Conservation (phyloP, 2,329 filamentous ascomycete genomes). For the Neofusicoccum parvum region DNA sequence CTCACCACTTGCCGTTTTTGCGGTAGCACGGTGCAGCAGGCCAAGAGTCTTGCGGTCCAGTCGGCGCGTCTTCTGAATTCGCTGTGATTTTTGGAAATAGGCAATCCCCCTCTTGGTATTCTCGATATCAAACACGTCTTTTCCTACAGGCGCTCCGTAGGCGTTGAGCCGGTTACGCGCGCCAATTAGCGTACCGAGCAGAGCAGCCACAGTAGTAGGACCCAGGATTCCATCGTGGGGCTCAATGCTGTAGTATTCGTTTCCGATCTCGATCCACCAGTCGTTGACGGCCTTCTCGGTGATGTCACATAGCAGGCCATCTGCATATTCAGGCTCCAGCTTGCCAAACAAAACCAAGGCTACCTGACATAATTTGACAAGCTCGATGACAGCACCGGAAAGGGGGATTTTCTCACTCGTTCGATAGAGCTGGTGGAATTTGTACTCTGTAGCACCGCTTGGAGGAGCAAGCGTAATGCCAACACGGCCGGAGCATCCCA, state of each 20-base stretch:
- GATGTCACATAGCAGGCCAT: constrained; percentile 88
- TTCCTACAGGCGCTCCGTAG: constrained; percentile 78
- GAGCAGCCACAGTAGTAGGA: constrained; percentile 83
- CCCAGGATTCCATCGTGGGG: constrained; percentile 91
- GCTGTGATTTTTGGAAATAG: constrained; percentile 87
- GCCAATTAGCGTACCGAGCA: constrained; percentile 86
- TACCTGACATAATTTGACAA: constrained; percentile 89
- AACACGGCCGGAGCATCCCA: constrained; percentile 88
- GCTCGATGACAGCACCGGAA: constrained; percentile 76
- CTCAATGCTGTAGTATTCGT: constrained; percentile 89
- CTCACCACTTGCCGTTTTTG: constrained; percentile 86
- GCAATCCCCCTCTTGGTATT: constrained; percentile 80
- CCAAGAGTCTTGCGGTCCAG: constrained; percentile 83
- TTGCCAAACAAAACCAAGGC: constrained; percentile 87
- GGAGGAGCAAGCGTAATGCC: constrained; percentile 80
- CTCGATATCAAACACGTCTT: constrained; percentile 88
- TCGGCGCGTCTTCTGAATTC: constrained; percentile 74
- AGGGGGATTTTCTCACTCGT: constrained; percentile 81
- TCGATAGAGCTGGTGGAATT: constrained; percentile 88
- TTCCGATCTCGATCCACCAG: constrained; percentile 95
- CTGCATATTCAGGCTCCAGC: constrained; percentile 83
- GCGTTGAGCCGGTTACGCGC: constrained; percentile 87
- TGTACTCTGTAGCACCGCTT: constrained; percentile 79
- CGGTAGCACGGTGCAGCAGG: constrained; percentile 77
- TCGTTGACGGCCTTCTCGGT: constrained; percentile 88